Conservation (phyloP, 2,329 filamentous ascomycete species). For the Falciphora oryzae region DNA sequence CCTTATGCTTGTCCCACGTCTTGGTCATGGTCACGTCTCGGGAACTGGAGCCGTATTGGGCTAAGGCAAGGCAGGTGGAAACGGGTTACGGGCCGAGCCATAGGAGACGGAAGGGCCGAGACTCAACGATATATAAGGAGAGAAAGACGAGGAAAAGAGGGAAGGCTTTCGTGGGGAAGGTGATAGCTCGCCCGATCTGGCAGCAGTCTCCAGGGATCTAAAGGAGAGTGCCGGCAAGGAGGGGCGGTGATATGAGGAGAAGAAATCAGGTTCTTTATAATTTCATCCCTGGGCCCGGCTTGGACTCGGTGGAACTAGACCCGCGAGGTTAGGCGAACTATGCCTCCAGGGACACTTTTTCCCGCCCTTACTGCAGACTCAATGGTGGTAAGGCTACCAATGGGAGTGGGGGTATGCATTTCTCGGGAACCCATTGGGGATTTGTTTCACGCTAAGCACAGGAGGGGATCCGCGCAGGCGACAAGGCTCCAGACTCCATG, state of each 20-base stretch:
- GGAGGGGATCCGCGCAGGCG: neutral
- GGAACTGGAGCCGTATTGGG: neutral
- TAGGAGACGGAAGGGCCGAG: neutral
- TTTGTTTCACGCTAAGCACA: neutral
- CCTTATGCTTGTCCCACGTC: slow-evolving; percentile 32
- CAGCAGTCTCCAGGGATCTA: neutral
- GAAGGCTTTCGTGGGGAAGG: neutral
- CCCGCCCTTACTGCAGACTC: too few species aligned
- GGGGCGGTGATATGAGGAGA: neutral
- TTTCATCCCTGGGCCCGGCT: neutral
- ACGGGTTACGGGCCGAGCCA: neutral
- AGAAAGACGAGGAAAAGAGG: neutral
- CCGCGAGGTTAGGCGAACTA: neutral
- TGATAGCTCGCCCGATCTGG: too few species aligned
- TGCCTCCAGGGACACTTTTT: neutral
- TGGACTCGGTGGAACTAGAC: neutral
- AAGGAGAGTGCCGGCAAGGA: neutral
- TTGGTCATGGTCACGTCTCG: slow-evolving; percentile 33
- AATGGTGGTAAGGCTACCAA: neutral
- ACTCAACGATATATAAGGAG: neutral
- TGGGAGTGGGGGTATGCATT: neutral
- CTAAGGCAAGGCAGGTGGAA: neutral
- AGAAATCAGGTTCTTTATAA: neutral
- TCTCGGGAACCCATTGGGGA: neutral
- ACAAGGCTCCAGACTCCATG: neutral